These are phyloP conservation scores for Aspergillus uvarum DNA, from an alignment of 2,329 filamentous ascomycete species.

Conservation along the genomic window DNA sequence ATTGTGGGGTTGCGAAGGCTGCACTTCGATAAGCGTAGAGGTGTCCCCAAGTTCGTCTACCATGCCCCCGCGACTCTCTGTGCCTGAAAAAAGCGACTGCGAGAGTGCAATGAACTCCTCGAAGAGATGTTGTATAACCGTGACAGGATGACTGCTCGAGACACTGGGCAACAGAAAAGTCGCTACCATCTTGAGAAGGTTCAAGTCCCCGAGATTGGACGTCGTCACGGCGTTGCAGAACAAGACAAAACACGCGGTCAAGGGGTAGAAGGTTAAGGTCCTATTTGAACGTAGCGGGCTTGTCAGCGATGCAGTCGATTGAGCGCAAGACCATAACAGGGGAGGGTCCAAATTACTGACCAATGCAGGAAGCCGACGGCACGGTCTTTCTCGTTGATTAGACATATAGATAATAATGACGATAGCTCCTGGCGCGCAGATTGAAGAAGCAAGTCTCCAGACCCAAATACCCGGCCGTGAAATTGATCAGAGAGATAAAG, in stretches of 20 bases:
- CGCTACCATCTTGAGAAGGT: conserved; percentile 19
- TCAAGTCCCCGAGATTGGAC: conserved; percentile 20
- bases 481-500: conserved; percentile 18
- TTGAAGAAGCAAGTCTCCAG: conserved; percentile 13
- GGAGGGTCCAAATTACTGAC: conserved; percentile 20
- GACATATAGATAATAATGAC: conserved; percentile 8
- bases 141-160: conserved; percentile 17
- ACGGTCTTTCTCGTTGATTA: not conserved
- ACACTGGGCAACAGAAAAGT: conserved; percentile 15
- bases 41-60: no score
- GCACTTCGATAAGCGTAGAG: no score
- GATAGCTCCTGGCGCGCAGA: conserved; percentile 22
- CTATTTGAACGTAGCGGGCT: conserved; percentile 3
- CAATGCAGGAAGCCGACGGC: conserved; percentile 21
- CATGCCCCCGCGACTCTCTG: no score
- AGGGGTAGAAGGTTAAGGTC: conserved; percentile 23
- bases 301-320: not conserved
- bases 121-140: conserved; percentile 17
- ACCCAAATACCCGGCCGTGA: not conserved
- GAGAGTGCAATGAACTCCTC: conserved; percentile 20
- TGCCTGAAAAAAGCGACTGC: conserved; percentile 3
- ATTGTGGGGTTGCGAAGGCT: no score
- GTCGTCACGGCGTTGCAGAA: conserved; percentile 25
- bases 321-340: conserved; percentile 10
- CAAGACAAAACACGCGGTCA: conserved; percentile 24